Evolutionary conservation across 768 basidiomycete species (phyloP).

Genomic region (Holtermanniella nyarrowii): DNA sequence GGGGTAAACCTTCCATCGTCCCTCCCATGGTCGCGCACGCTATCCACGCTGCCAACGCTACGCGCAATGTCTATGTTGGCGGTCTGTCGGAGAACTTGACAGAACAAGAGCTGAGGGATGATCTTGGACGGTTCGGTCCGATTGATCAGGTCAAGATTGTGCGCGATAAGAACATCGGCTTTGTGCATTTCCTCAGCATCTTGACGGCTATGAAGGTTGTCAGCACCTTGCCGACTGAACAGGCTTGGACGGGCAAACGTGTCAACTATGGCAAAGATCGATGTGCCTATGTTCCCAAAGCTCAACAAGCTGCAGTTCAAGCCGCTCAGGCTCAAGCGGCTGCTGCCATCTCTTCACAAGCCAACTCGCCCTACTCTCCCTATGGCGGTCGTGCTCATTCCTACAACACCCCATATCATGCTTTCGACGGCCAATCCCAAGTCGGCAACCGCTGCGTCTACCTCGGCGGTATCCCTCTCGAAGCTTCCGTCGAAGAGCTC

Average conservation of each 20-base stretch:
- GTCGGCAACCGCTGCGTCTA: slow-evolving; percentile 87
- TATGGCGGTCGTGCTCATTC: slow-evolving; percentile 27
- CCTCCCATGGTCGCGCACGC: slow-evolving; percentile 76
- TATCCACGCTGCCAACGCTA: slow-evolving; percentile 84
- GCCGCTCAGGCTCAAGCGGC: slow-evolving; percentile 43
- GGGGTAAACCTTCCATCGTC: slow-evolving; percentile 90
- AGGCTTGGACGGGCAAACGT: slow-evolving; percentile 87
- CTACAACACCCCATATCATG: slow-evolving; percentile 22
- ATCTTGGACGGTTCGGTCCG: slow-evolving; percentile 80
- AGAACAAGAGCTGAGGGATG: slow-evolving; percentile 84
- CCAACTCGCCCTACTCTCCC: slow-evolving; percentile 36
- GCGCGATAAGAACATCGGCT: slow-evolving; percentile 96
- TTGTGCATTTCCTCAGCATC: slow-evolving; percentile 96
- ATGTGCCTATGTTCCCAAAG: slow-evolving; percentile 80
- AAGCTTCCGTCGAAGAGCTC: slow-evolving; percentile 85
- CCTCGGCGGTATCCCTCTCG: slow-evolving; percentile 91
- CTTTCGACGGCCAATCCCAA: slow-evolving; percentile 42
- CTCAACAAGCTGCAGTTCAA: slow-evolving; percentile 70
- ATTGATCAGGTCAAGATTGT: slow-evolving; percentile 99
- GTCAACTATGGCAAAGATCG: slow-evolving; percentile 99
- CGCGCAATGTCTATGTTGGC: slow-evolving; percentile 91
- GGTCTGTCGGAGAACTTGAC: slow-evolving; percentile 81
- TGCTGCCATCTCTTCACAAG: slow-evolving; percentile 34
- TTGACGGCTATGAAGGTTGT: slow-evolving; percentile 95
- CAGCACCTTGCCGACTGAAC: slow-evolving; percentile 79